phyloP scores from a whole-genome alignment of 257 asterid genomes.

The Haberlea rhodopensis region DNA sequence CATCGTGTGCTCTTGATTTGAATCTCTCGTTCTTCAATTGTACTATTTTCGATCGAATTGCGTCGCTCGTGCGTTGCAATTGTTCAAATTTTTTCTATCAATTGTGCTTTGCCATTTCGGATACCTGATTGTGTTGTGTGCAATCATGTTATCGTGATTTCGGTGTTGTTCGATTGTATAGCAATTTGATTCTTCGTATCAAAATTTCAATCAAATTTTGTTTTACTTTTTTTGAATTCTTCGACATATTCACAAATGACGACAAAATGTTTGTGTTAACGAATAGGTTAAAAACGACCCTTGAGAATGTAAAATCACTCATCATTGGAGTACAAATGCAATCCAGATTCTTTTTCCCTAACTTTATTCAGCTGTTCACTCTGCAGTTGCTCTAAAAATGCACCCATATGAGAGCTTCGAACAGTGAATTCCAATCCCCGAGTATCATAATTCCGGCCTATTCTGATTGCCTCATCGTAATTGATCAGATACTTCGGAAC shows the following conservation, averaged over 20 bases:
- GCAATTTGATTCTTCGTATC: too few relatives aligned
- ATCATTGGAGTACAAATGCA: conserved; percentile 90
- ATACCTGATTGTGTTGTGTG: too few relatives aligned
- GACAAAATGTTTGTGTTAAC: conserved; percentile 1
- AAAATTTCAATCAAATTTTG: too few relatives aligned
- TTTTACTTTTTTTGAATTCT: too few relatives aligned
- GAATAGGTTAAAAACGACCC: background rate
- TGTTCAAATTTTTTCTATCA: too few relatives aligned
- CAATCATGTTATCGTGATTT: too few relatives aligned
- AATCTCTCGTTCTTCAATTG: too few relatives aligned
- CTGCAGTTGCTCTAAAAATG: conserved; percentile 79
- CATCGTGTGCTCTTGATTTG: too few relatives aligned
- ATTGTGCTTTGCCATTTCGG: too few relatives aligned
- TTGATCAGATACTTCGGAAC: background rate
- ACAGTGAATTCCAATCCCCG: conserved; percentile 57
- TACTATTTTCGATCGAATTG: too few relatives aligned
- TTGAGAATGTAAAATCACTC: conserved; percentile 38
- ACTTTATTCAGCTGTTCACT: conserved; percentile 61
- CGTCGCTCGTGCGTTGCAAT: too few relatives aligned
- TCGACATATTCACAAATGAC: conserved; percentile 1
- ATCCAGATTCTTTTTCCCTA: conserved; percentile 61
- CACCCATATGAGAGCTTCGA: conserved; percentile 76
- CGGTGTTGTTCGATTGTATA: too few relatives aligned
- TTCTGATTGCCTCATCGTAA: background rate
- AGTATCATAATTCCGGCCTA: conserved; percentile 11